Evolutionary conservation across 176 grass and related monocot genomes (phyloP).

Genomic region (Hsuehochloa calcarea): DNA sequence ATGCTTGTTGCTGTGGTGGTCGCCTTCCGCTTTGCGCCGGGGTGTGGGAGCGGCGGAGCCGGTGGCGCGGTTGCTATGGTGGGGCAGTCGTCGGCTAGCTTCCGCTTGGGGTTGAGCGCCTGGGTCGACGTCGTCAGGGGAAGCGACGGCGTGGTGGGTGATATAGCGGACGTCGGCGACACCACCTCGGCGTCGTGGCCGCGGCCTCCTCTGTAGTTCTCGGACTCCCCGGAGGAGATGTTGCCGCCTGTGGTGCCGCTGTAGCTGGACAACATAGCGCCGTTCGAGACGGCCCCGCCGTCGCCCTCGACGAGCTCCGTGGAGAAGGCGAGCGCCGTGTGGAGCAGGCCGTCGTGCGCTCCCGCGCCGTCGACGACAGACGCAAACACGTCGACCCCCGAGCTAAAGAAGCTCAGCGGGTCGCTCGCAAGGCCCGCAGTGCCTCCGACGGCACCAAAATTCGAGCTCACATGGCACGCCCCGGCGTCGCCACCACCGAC

Average conservation of each 20-base stretch:
- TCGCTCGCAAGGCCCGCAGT: neutral
- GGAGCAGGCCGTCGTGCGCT: conserved; percentile 34
- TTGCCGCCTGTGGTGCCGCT: conserved; percentile 53
- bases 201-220: conserved; percentile 42
- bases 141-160: conserved; percentile 4
- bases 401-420: conserved; percentile 23
- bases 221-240: conserved; percentile 75
- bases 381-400: conserved; percentile 28
- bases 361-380: neutral
- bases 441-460: neutral
- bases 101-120: conserved; percentile 27
- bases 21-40: conserved; percentile 1
- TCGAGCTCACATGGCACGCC: conserved; percentile 17
- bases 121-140: neutral
- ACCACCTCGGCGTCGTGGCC: conserved; percentile 52
- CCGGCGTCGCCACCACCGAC: neutral
- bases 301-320: neutral
- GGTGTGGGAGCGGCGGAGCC: neutral
- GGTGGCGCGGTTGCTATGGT: neutral
- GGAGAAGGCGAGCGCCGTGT: conserved; percentile 42
- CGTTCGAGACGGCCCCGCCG: conserved; percentile 28
- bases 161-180: conserved; percentile 64
- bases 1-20: conserved; percentile 27
- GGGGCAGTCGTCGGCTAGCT: conserved; percentile 30
- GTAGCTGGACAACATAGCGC: conserved; percentile 49